Base-by-base conservation (phyloP, 768 basidiomycete genomes). In the Podaxis pistillaris region DNA sequence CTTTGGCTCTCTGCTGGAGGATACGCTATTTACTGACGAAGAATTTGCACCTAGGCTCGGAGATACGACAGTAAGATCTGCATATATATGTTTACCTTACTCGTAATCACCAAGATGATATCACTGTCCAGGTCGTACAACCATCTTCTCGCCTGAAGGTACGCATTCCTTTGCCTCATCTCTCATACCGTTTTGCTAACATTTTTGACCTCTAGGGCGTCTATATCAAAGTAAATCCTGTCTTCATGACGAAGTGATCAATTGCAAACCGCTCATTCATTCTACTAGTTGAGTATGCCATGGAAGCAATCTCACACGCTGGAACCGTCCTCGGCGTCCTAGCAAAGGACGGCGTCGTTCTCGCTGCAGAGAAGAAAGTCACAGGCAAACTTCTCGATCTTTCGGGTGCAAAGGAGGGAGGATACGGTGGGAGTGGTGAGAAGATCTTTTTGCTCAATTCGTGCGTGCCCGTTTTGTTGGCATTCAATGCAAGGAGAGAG, bases 121-220 rank as follows among this genome's bases (percentile, higher is more conserved):
- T 64, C 58, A 62, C 71, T 69, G 71, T 49, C 70, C 76, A 93
- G 89, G 89, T 78, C 89, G 94, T 69, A 99, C 96, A 68, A 98
- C 96, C 64, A 98, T 97, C 79, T 98, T 98, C 86, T 98, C 96
- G 58, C 96, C 96, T 37, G 96, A 99, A 78, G 96, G 96, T 90
- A 73, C 63, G 28, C 30, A 57, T 56, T 53, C 28, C 61, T 30
- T 56, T 36, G 7, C 47, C 41, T 40, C 9, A 28, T 65, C 30
- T 46, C 38, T 63, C 41, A n/a, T 26, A 66, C 61, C 44, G 7
- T 63, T 22, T 64, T 54, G 58, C 54, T 63, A 41, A 63, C 61
- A 52, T n/a, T 52, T 36, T 50, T 33, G 3, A 50, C 68, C 19
- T 63, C n/a, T 66, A 97, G 95, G 95, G 67, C 94, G 96, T 65